Conservation (phyloP, 2,329 filamentous ascomycete genomes). For the Fusarium nodosum region DNA sequence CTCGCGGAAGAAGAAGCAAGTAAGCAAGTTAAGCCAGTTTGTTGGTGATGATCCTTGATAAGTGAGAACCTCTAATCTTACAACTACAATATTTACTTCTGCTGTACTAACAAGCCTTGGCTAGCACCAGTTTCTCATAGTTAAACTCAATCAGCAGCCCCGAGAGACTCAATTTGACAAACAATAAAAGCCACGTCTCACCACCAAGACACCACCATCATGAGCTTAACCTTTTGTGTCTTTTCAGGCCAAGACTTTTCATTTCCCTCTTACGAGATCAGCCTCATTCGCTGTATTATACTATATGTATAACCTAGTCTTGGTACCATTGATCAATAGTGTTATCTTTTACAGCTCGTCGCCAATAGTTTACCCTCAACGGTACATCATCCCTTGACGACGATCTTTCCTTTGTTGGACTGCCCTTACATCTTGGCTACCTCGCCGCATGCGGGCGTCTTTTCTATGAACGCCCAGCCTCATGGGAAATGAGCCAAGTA, state of each 20-base stretch:
- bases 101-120: background rate
- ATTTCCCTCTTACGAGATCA: slow-evolving; percentile 27
- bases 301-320: background rate
- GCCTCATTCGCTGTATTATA: background rate
- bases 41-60: slow-evolving; percentile 15
- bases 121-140: background rate
- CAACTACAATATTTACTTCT: background rate
- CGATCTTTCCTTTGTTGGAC: slow-evolving; percentile 5
- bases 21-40: background rate
- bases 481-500: slow-evolving; percentile 6
- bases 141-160: background rate
- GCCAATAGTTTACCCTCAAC: background rate
- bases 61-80: background rate
- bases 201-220: background rate
- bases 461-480: background rate
- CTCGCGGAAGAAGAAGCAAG: slow-evolving; percentile 1
- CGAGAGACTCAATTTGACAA: slow-evolving; percentile 5
- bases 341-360: background rate
- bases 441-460: slow-evolving; percentile 2
- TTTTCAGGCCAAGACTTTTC: slow-evolving; percentile 5
- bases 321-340: background rate
- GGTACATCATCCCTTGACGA: background rate
- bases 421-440: slow-evolving; percentile 17
- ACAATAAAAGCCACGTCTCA: slow-evolving; percentile 21
- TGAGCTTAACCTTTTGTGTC: background rate